phyloP scores from a whole-genome alignment of 2,329 filamentous ascomycete genomes.

The Zymoseptoria brevis region DNA sequence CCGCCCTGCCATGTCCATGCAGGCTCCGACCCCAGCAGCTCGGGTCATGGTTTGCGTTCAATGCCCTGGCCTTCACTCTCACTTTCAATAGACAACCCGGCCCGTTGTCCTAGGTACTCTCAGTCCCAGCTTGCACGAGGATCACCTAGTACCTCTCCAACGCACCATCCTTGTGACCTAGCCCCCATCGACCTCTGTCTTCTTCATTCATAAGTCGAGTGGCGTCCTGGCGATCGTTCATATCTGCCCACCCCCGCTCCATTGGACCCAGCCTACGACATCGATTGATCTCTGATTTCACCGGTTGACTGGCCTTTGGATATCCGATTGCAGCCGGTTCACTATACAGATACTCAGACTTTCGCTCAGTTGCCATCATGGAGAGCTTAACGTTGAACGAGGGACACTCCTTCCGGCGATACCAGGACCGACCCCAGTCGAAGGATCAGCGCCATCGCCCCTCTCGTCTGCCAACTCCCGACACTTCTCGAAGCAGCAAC shows the following conservation, averaged over 20 bases:
- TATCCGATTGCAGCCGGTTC: not conserved
- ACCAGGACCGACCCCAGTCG: conserved; percentile 1
- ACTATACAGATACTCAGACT: not conserved
- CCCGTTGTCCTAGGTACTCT: conserved; percentile 13
- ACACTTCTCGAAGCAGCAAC: conserved; percentile 24
- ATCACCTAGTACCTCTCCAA: conserved; percentile 11
- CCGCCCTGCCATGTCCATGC: conserved; percentile 14
- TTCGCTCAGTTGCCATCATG: conserved; percentile 5
- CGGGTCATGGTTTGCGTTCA: conserved; percentile 16
- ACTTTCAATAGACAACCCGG: conserved; percentile 8
- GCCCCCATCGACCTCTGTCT: not conserved
- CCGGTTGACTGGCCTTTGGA: not conserved
- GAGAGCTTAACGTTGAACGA: conserved; percentile 17
- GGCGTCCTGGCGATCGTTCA: not conserved
- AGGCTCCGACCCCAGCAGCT: conserved; percentile 16
- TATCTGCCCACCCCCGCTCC: not conserved
- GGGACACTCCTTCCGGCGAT: conserved; percentile 10
- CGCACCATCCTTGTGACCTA: conserved; percentile 9
- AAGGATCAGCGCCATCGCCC: conserved; percentile 20
- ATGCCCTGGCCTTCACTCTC: conserved; percentile 1
- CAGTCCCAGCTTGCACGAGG: conserved; percentile 15
- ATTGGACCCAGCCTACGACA: conserved; percentile 4
- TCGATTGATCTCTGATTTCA: conserved; percentile 2
- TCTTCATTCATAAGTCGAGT: not conserved
- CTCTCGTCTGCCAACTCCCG: conserved; percentile 25